Evolutionary conservation across 225 moss, liverwort and hornwort species (phyloP).

Genomic region (Straminergon stramineum): DNA sequence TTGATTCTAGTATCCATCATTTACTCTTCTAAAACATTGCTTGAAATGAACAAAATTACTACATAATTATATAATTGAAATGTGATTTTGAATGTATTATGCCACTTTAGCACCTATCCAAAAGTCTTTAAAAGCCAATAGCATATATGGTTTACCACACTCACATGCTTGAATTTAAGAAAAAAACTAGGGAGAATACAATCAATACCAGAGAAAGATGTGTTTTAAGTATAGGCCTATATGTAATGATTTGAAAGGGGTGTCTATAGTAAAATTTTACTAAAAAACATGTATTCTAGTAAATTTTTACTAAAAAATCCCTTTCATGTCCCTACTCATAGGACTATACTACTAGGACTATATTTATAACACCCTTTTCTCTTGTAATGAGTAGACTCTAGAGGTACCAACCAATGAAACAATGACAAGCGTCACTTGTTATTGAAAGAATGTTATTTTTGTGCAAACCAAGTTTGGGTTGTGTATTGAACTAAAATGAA

Average conservation of each 20-base stretch:
- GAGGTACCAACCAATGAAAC: background rate
- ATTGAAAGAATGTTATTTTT: background rate
- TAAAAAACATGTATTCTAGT: no score
- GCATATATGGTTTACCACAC: background rate
- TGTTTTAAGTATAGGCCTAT: no score
- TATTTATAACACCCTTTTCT: no score
- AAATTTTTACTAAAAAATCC: no score
- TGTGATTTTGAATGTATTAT: background rate
- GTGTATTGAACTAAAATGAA: background rate
- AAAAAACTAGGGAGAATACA: background rate
- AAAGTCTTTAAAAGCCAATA: background rate
- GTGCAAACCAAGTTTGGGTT: background rate
- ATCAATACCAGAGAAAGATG: no score
- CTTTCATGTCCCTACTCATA: no score
- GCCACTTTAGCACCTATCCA: background rate
- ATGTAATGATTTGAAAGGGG: no score
- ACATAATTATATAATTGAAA: background rate
- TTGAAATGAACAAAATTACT: background rate
- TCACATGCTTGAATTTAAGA: background rate
- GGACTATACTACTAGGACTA: no score
- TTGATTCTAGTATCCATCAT: background rate
- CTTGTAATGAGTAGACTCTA: background rate
- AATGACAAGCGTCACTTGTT: background rate
- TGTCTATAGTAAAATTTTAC: no score
- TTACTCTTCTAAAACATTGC: background rate